Conservation (phyloP, 2,329 filamentous ascomycete species). For the Colletotrichum sp. region DNA sequence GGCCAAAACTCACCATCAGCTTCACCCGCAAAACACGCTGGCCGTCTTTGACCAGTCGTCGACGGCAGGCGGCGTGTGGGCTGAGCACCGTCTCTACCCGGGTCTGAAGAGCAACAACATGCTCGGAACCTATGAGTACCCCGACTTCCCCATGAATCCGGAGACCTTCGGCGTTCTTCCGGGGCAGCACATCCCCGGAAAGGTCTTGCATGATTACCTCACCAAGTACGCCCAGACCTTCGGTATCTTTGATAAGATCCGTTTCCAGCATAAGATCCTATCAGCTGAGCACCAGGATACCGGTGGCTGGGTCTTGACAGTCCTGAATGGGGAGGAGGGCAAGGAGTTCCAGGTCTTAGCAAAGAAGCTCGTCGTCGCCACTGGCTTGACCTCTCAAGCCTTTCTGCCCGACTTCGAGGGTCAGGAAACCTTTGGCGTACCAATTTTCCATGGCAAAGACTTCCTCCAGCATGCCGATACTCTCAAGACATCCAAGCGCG, state of each 20-base stretch:
- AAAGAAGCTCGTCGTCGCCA: conserved; percentile 57
- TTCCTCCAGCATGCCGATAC: conserved; percentile 45
- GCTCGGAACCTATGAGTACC: conserved; percentile 74
- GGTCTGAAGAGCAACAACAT: conserved; percentile 78
- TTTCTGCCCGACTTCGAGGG: conserved; percentile 53
- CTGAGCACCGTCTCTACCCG: conserved; percentile 68
- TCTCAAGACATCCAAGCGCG: conserved; percentile 43
- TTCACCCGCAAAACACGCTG: conserved; percentile 62
- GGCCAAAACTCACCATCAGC: conserved; percentile 65
- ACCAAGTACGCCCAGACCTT: conserved; percentile 48
- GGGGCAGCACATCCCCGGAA: conserved; percentile 53
- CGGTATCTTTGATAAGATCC: conserved; percentile 43
- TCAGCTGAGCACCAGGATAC: conserved; percentile 44
- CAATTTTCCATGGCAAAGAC: conserved; percentile 56
- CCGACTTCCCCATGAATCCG: conserved; percentile 73
- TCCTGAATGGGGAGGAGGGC: conserved; percentile 21
- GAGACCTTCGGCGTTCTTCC: conserved; percentile 53
- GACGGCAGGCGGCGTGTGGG: conserved; percentile 74
- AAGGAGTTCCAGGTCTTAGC: conserved; percentile 36
- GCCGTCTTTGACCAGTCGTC: conserved; percentile 62
- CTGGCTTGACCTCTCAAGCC: conserved; percentile 57
- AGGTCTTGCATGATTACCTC: conserved; percentile 52
- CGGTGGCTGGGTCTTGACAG: conserved; percentile 48
- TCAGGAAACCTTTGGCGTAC: conserved; percentile 47
- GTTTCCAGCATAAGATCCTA: conserved; percentile 41